A percentile compares a stretch with the other conserved stretches of the same genome.
Evolutionary conservation across 2,329 filamentous ascomycete species (phyloP).

Genomic region (Nemania sp.): DNA sequence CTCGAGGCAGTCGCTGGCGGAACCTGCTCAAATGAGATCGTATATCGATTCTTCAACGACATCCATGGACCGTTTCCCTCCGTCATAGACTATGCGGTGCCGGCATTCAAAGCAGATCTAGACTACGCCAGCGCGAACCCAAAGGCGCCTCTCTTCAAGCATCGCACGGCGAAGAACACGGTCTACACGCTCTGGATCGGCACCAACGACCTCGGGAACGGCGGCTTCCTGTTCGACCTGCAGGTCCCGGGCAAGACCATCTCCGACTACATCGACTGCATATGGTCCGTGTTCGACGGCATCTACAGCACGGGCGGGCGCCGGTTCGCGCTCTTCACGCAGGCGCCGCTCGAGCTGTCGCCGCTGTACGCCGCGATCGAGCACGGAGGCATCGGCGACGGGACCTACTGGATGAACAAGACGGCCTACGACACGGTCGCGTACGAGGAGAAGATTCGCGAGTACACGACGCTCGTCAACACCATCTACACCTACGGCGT

Average conservation of each 20-base stretch:
- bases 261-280: constrained; percentile 68
- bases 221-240: constrained; percentile 68
- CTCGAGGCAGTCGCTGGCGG: constrained; percentile 62
- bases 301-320: constrained; percentile 70
- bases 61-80: constrained; percentile 65
- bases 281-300: constrained; percentile 65
- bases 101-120: constrained; percentile 58
- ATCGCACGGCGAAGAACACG: constrained; percentile 59
- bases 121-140: constrained; percentile 36
- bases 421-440: constrained; percentile 52
- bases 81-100: constrained; percentile 64
- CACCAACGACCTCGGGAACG: constrained; percentile 74
- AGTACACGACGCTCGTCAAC: constrained; percentile 57
- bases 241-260: constrained; percentile 62
- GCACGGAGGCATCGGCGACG: constrained; percentile 47
- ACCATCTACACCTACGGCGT: constrained; percentile 54
- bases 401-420: constrained; percentile 53
- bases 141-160: constrained; percentile 46
- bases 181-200: constrained; percentile 81
- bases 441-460: constrained; percentile 52
- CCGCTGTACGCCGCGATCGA: constrained; percentile 65
- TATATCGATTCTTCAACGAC: constrained; percentile 55
- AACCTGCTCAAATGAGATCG: constrained; percentile 71
- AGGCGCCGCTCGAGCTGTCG: constrained; percentile 67
- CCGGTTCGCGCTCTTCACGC: constrained; percentile 74